These are phyloP conservation scores for Ustilago sp. DNA, from an alignment of 1,284 basidiomycete species.

Conservation along the genomic window DNA sequence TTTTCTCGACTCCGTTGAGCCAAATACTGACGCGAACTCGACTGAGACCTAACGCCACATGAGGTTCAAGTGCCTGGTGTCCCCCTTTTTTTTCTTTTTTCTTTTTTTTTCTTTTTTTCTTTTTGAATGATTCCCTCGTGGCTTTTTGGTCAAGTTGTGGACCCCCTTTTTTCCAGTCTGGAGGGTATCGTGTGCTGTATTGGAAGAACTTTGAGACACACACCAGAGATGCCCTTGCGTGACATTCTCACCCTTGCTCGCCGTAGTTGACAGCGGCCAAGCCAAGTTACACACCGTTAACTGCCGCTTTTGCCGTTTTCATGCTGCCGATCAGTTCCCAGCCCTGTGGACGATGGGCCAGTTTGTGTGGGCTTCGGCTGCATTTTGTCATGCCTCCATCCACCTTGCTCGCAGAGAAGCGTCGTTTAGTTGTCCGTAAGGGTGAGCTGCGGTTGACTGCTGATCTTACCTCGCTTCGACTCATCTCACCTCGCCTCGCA, in stretches of 20 bases:
- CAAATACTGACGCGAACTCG: background rate
- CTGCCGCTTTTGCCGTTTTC: conserved; percentile 10
- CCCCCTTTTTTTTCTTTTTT: conserved; percentile 3
- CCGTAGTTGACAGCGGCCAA: conserved; percentile 8
- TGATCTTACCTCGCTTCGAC: conserved; percentile 4
- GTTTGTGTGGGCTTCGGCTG: background rate
- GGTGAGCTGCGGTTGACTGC: conserved; percentile 7
- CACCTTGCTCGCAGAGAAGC: conserved; percentile 1
- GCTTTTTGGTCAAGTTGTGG: background rate
- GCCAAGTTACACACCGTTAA: conserved; percentile 6
- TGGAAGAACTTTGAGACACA: conserved; percentile 15
- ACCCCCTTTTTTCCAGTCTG: conserved; percentile 1
- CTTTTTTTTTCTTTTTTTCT: too few species aligned
- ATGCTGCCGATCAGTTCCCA: conserved; percentile 11
- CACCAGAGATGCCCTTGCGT: background rate
- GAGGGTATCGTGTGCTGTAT: conserved; percentile 6
- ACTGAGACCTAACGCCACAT: conserved; percentile 10
- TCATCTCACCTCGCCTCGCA: background rate
- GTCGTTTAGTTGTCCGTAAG: conserved; percentile 7
- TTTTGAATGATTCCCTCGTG: conserved; percentile 7
- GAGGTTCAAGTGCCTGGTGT: conserved; percentile 8
- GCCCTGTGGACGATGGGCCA: background rate
- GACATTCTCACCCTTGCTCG: background rate
- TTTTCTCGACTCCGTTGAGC: background rate
- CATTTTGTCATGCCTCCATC: background rate